Evolutionary conservation across 2,329 filamentous ascomycete species (phyloP).

Genomic region (Pseudovirgaria hyperparasitica): DNA sequence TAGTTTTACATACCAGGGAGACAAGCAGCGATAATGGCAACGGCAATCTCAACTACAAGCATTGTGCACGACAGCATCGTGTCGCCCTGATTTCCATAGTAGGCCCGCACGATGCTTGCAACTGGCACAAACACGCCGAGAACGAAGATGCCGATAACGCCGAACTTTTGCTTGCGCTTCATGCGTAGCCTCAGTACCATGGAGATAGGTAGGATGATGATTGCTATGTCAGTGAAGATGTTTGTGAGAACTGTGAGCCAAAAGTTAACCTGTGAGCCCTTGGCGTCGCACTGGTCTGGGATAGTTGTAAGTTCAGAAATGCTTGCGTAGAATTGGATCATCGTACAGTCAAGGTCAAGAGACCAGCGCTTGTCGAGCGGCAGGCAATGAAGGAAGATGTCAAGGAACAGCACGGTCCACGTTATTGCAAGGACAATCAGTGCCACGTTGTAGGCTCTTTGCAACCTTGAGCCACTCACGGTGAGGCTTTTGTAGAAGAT

Average conservation of each 20-base stretch:
- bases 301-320: too few species aligned
- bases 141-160: conserved; percentile 18
- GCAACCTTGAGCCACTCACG: conserved; percentile 20
- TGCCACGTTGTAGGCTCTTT: conserved; percentile 25
- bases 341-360: conserved; percentile 10
- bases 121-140: conserved; percentile 21
- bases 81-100: conserved; percentile 20
- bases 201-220: conserved; percentile 21
- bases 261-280: conserved; percentile 3
- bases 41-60: conserved; percentile 26
- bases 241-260: conserved; percentile 5
- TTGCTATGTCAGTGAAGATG: conserved; percentile 5
- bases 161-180: conserved; percentile 20
- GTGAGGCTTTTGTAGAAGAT: conserved; percentile 30
- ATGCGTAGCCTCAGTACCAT: conserved; percentile 25
- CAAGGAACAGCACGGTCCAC: conserved; percentile 24
- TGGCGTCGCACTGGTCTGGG: conserved; percentile 3
- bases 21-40: conserved; percentile 29
- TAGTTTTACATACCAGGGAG: too few species aligned
- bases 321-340: too few species aligned
- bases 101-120: conserved; percentile 23
- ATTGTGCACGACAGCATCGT: conserved; percentile 27
- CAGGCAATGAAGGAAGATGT: conserved; percentile 28
- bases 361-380: conserved; percentile 19
- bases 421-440: conserved; percentile 18